These are phyloP conservation scores for Hypomontagnella monticulosa DNA, from an alignment of 495 filamentous ascomycete species.

Conservation along the genomic window DNA sequence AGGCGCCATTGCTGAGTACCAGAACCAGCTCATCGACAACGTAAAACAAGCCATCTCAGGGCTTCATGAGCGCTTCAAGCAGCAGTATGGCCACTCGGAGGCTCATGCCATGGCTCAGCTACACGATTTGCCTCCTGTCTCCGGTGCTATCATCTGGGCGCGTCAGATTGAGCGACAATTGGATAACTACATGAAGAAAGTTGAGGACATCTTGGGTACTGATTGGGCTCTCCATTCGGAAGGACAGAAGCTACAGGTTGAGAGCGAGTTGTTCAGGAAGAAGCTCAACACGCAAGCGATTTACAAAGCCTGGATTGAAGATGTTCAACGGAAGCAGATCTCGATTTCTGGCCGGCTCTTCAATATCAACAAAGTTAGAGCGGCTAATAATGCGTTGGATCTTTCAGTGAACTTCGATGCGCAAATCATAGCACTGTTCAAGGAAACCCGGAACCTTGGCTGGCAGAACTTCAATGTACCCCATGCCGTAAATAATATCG, in stretches of 20 bases:
- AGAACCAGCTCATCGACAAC: constrained; percentile 95
- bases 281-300: constrained; percentile 93
- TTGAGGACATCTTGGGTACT: constrained; percentile 91
- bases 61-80: constrained; percentile 96
- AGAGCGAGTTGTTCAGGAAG: constrained; percentile 90
- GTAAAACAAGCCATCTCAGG: constrained; percentile 94
- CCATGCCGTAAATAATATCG: constrained; percentile 91
- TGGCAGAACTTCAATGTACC: constrained; percentile 95
- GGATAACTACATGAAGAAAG: constrained; percentile 95
- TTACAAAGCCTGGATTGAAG: constrained; percentile 93
- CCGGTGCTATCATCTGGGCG: constrained; percentile 96
- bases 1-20: constrained; percentile 96
- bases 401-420: constrained; percentile 95
- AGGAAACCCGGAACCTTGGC: constrained; percentile 95
- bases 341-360: constrained; percentile 93
- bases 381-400: constrained; percentile 85
- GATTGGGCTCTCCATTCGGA: constrained; percentile 95
- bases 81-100: constrained; percentile 97
- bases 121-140: constrained; percentile 92
- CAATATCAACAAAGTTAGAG: constrained; percentile 84
- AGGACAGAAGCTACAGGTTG: constrained; percentile 89
- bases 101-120: constrained; percentile 97
- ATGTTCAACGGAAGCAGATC: constrained; percentile 85
- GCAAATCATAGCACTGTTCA: constrained; percentile 96
- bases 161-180: constrained; percentile 96